Percentiles rank a stretch among this genome's conserved stretches.
Conservation (phyloP, 2,329 filamentous ascomycete genomes). For the Echinosphaeria canescens region DNA sequence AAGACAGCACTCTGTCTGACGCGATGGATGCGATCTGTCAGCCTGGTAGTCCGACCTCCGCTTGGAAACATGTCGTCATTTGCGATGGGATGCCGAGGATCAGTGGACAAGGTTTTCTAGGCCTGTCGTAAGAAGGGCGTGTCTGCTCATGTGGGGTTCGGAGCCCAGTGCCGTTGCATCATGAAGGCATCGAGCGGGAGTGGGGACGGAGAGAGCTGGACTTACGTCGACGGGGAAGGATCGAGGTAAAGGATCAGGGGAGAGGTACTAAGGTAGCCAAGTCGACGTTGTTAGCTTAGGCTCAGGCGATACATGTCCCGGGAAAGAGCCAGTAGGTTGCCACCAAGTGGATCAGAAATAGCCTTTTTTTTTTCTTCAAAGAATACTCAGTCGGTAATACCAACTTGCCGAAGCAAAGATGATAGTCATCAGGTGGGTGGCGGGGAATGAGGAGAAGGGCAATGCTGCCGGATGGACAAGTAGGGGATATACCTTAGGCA, state of each 20-base stretch:
- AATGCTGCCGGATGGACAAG: too few relatives aligned
- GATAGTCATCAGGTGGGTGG: constrained; percentile 35
- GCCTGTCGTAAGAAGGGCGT: constrained; percentile 85
- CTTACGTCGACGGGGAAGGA: too few relatives aligned
- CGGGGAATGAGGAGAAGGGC: constrained; percentile 5
- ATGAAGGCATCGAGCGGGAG: too few relatives aligned
- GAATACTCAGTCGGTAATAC: constrained; percentile 87
- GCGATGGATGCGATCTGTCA: constrained; percentile 1
- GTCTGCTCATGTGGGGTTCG: constrained; percentile 64
- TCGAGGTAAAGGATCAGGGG: too few relatives aligned
- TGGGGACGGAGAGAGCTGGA: too few relatives aligned
- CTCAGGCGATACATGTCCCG: too few relatives aligned
- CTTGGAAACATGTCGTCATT: constrained; percentile 1
- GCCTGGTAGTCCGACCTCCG: neutral
- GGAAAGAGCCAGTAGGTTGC: too few relatives aligned
- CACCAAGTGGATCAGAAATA: constrained; percentile 52
- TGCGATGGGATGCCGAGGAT: too few relatives aligned
- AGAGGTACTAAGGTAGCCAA: too few relatives aligned
- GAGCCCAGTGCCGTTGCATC: constrained; percentile 98
- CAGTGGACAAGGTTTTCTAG: constrained; percentile 99
- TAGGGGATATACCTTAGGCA: too few relatives aligned
- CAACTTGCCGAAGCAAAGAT: constrained; percentile 53
- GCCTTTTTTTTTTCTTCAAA: constrained; percentile 76
- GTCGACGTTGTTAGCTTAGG: too few relatives aligned
- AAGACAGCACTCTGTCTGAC: too few relatives aligned